Evolutionary conservation across 257 asterid species (phyloP).

Genomic region (Solanum pennellii): DNA sequence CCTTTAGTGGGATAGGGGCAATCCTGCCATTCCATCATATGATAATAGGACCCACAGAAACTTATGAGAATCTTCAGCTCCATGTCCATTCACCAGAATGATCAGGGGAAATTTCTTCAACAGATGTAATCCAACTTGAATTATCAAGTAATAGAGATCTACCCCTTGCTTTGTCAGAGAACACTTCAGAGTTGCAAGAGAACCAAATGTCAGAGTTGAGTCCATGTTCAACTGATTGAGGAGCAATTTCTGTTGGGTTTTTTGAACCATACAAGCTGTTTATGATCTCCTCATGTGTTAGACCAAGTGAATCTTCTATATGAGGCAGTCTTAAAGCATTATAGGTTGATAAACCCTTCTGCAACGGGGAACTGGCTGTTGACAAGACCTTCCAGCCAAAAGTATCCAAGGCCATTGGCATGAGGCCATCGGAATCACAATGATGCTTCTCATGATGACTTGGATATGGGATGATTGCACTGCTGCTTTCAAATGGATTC

Average conservation of each 20-base stretch:
- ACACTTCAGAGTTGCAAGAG: conserved; percentile 11
- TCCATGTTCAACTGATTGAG: conserved; percentile 11
- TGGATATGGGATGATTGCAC: conserved; percentile 4
- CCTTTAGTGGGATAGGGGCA: neutral
- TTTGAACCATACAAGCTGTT: conserved; percentile 2
- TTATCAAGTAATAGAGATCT: conserved; percentile 28
- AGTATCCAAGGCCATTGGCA: conserved; percentile 4
- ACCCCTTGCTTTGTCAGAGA: conserved; percentile 15
- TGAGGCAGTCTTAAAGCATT: conserved; percentile 25
- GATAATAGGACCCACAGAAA: neutral
- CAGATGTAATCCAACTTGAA: conserved; percentile 17
- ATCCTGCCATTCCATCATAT: neutral
- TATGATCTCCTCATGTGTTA: conserved; percentile 8
- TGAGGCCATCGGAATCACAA: conserved; percentile 5
- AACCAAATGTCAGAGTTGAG: conserved; percentile 7
- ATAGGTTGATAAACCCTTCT: conserved; percentile 7
- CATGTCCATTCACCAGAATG: conserved; percentile 19
- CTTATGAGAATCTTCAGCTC: neutral
- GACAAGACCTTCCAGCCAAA: conserved; percentile 22
- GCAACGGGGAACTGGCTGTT: conserved; percentile 14
- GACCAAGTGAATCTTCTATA: conserved; percentile 8
- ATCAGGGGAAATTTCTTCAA: conserved; percentile 15
- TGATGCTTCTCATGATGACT: conserved; percentile 15
- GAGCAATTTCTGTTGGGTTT: conserved; percentile 4
- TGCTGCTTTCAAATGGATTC: conserved; percentile 5